These are phyloP conservation scores for Buddleja alternifolia DNA, from an alignment of 257 asterid genomes.

Conservation along the genomic window DNA sequence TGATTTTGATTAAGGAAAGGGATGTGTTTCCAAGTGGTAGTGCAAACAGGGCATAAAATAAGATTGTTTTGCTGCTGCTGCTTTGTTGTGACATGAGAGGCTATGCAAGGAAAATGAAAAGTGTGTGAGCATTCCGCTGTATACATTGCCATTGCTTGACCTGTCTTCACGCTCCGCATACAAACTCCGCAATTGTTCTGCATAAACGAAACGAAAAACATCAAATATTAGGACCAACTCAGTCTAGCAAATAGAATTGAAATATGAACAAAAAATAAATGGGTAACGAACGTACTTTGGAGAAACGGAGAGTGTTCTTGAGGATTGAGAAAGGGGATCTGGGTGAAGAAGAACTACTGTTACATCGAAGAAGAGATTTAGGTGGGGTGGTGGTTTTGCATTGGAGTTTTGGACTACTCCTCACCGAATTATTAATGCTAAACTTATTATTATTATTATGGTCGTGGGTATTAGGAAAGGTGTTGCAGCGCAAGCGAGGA, in stretches of 20 bases:
- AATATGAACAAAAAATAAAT: background rate
- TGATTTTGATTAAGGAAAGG: slow-evolving; percentile 44
- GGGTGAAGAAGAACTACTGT: slow-evolving; percentile 62
- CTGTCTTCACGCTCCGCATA: slow-evolving; percentile 54
- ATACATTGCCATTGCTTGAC: slow-evolving; percentile 55
- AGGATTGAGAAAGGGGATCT: slow-evolving; percentile 69
- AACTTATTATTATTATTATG: background rate
- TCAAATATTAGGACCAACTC: background rate
- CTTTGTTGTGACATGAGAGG: slow-evolving; percentile 35
- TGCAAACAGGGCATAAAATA: slow-evolving; percentile 57
- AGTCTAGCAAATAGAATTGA: background rate
- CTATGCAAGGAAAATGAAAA: slow-evolving; percentile 57
- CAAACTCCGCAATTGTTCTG: slow-evolving; percentile 60
- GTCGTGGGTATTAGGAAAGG: background rate
- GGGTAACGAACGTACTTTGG: slow-evolving; percentile 41
- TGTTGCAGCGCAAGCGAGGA: slow-evolving; percentile 52
- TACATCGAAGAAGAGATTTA: slow-evolving; percentile 37
- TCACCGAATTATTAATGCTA: background rate
- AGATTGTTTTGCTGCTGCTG: slow-evolving; percentile 43
- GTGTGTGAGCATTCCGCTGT: slow-evolving; percentile 67
- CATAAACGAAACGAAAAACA: slow-evolving; percentile 9
- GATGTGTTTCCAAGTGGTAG: slow-evolving; percentile 48
- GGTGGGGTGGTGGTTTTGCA: slow-evolving; percentile 49
- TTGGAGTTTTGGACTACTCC: slow-evolving; percentile 47
- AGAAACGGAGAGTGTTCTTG: slow-evolving; percentile 59